Base-by-base conservation (phyloP, 305 asterid genomes). In the Fraxinus albicans region DNA sequence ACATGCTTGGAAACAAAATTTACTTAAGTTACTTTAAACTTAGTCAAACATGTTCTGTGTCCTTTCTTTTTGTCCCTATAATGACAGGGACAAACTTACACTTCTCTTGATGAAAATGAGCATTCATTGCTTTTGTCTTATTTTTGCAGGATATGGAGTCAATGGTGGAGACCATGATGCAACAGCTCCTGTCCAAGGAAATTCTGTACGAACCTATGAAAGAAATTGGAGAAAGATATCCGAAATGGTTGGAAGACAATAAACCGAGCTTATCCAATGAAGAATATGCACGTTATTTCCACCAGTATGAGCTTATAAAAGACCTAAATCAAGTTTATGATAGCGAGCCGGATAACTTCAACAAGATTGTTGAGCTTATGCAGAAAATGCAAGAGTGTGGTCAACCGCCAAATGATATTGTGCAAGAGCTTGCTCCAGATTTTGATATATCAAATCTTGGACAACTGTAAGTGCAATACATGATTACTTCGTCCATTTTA, bases 311-410 rank as follows among this genome's bases (percentile, higher is more conserved):
- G 86, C 92, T 90, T 79, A 93, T 96, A 82, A 93, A 86, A 85
- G 93, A 92, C 67, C 88, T 96, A 76, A 93, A 92, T 80, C 78
- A 81, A 81, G 97, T 88, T 50, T 96, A 95, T 82, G 98, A 93
- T 80, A 85, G 88, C 3, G 98, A 95, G 85, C 97, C 97, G 0
- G 88, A 88, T 38, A 95, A 96, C 90, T 95, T 93, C 96, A 93
- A 88, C 92, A 96, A 94, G 93, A 90, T 96, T 79, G 97, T 93
- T 40, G 98, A 96, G 90, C 95, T 96, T 78, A 96, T 96, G 98
- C 99, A 96, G 94, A 94, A 96, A 88, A 94, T 96, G 98, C 98
- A 96, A 90, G 98, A 95, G 70, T 96, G 99, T 86, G 98, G 99
- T 53, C 99, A 95, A 87, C 99, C 98, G 1, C 98, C 98, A 12